phyloP scores from a whole-genome alignment of 108 stramenopile species.

The Nitzschia sp. region DNA sequence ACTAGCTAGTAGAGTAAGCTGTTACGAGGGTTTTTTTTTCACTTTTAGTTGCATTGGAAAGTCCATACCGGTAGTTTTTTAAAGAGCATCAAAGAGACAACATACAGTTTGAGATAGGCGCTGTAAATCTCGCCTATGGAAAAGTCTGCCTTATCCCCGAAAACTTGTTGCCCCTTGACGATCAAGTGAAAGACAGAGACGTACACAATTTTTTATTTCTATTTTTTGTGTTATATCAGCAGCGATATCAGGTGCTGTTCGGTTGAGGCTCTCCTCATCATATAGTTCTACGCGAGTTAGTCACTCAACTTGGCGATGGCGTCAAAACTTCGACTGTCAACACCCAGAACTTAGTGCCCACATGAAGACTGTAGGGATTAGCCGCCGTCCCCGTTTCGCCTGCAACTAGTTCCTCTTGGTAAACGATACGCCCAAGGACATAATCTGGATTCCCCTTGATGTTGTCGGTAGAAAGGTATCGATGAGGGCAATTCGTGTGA shows the following conservation, averaged over 20 bases:
- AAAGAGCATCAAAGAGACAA: too few species aligned
- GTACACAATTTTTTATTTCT: not conserved
- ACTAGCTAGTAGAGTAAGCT: too few species aligned
- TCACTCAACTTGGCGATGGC: slow-evolving; percentile 24
- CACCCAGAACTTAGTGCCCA: slow-evolving; percentile 84
- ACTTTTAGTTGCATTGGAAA: too few species aligned
- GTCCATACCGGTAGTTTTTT: too few species aligned
- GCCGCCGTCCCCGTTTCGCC: slow-evolving; percentile 69
- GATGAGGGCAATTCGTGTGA: slow-evolving; percentile 81
- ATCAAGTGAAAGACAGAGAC: not conserved
- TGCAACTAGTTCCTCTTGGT: slow-evolving; percentile 72
- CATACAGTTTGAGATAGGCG: too few species aligned
- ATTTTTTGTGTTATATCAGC: not conserved
- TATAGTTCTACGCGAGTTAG: not conserved
- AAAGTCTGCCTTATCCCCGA: too few species aligned
- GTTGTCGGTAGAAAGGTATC: slow-evolving; percentile 76
- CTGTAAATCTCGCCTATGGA: too few species aligned
- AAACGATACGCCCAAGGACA: slow-evolving; percentile 79
- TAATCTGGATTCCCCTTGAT: slow-evolving; percentile 74
- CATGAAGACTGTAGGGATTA: slow-evolving; percentile 83
- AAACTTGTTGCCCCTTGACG: not conserved
- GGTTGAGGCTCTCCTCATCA: not conserved
- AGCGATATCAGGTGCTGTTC: not conserved
- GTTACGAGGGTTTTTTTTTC: too few species aligned
- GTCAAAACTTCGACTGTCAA: slow-evolving; percentile 80